Percentiles rank a stretch among this genome's conserved stretches.
These are phyloP conservation scores for Pseudozyma sp. DNA, from an alignment of 1,284 basidiomycete species.

Conservation along the genomic window DNA sequence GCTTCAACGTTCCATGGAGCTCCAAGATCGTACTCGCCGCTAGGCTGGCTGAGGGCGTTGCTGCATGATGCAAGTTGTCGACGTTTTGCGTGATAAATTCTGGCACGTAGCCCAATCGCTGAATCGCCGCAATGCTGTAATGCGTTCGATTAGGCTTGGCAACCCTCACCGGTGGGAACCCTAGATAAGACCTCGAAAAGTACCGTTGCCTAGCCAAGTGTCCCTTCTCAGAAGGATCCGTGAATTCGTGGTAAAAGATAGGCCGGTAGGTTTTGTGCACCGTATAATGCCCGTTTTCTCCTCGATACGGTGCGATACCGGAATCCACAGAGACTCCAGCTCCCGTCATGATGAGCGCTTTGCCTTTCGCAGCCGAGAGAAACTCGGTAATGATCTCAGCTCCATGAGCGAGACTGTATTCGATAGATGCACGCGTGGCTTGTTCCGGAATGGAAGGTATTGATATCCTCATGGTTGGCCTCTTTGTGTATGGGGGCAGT, in stretches of 20 bases:
- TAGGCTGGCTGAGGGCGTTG: conserved; percentile 50
- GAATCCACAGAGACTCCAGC: conserved; percentile 67
- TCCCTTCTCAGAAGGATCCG: conserved; percentile 47
- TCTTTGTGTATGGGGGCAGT: no score
- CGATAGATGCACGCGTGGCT: conserved; percentile 29
- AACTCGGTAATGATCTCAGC: conserved; percentile 47
- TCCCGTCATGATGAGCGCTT: conserved; percentile 56
- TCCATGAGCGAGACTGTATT: conserved; percentile 48
- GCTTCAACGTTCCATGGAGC: conserved; percentile 61
- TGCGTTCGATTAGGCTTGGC: conserved; percentile 66
- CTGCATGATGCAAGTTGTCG: conserved; percentile 66
- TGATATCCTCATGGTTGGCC: conserved; percentile 58
- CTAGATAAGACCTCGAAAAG: conserved; percentile 67
- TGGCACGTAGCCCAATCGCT: conserved; percentile 57
- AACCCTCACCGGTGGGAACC: conserved; percentile 60
- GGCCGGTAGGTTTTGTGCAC: conserved; percentile 66
- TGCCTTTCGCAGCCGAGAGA: conserved; percentile 46
- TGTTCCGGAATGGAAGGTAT: conserved; percentile 64
- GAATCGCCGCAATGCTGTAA: conserved; percentile 63
- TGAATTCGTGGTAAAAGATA: conserved; percentile 68
- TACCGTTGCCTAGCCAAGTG: conserved; percentile 61
- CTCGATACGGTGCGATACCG: conserved; percentile 68
- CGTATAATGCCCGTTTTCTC: conserved; percentile 62
- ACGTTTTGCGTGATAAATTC: conserved; percentile 68
- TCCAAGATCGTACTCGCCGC: conserved; percentile 62